These are phyloP conservation scores for Myxozyma melibiosi DNA, from an alignment of 805 yeast genomes.

Conservation along the genomic window DNA sequence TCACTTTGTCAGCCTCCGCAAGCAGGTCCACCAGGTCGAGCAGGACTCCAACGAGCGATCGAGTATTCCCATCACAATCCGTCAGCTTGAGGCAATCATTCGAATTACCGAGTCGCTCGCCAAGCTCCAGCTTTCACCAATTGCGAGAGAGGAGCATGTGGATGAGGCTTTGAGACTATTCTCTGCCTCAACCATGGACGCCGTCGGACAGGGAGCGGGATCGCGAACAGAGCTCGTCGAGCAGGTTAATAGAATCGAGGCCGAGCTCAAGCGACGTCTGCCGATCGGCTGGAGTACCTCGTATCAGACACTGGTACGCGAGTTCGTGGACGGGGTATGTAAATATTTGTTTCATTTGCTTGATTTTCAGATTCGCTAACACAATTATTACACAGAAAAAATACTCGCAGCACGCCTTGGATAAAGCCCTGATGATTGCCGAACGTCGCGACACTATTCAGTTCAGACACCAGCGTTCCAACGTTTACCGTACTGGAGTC, in stretches of 20 bases:
- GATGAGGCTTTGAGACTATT: constrained; percentile 93
- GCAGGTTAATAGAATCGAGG: constrained; percentile 79
- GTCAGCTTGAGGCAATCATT: constrained; percentile 96
- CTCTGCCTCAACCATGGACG: constrained; percentile 97
- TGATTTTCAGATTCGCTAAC: background rate
- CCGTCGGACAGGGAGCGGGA: constrained; percentile 69
- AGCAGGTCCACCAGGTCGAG: constrained; percentile 79
- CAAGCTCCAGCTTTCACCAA: constrained; percentile 75
- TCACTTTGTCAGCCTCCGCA: constrained; percentile 88
- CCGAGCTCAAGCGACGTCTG: constrained; percentile 81
- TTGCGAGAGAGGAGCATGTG: constrained; percentile 86
- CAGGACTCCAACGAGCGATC: constrained; percentile 82
- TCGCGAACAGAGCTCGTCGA: constrained; percentile 49
- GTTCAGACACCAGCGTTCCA: constrained; percentile 83
- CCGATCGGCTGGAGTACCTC: constrained; percentile 97
- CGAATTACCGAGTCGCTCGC: constrained; percentile 95
- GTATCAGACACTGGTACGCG: constrained; percentile 77
- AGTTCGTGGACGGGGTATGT: constrained; percentile 51
- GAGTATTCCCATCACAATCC: constrained; percentile 93
- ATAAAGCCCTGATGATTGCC: constrained; percentile 75
- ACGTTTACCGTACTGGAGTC: constrained; percentile 68
- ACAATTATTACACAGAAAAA: constrained; percentile 37
- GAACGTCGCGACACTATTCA: constrained; percentile 88
- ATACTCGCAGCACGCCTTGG: constrained; percentile 71
- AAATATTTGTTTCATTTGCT: constrained; percentile 12